These are phyloP conservation scores for Drosera spatulata DNA, from an alignment of 179 eudicot genomes.

Conservation along the genomic window DNA sequence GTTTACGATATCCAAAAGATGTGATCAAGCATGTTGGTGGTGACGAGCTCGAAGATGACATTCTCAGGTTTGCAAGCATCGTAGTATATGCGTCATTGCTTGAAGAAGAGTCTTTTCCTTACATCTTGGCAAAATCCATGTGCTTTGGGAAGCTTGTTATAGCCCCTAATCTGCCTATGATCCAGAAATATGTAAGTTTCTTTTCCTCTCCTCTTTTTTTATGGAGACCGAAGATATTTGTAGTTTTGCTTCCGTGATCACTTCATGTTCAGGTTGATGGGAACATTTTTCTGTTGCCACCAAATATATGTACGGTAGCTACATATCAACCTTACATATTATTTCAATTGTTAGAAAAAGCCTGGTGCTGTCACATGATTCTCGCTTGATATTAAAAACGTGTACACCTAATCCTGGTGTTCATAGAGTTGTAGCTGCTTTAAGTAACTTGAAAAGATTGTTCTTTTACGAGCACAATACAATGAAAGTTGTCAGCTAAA, in stretches of 20 bases:
- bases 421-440: too few species aligned
- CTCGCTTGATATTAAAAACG: too few species aligned
- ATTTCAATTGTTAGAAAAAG: too few species aligned
- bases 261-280: not conserved
- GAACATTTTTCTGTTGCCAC: not conserved
- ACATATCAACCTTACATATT: too few species aligned
- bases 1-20: constrained; percentile 50
- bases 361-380: too few species aligned
- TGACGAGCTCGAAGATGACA: constrained; percentile 31
- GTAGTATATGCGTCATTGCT: constrained; percentile 84
- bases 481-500: too few species aligned
- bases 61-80: constrained; percentile 43
- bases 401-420: too few species aligned
- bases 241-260: not conserved
- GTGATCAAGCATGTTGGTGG: constrained; percentile 49
- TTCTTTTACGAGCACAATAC: too few species aligned
- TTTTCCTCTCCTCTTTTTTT: constrained; percentile 1
- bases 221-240: not conserved
- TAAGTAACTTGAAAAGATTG: too few species aligned
- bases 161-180: constrained; percentile 66
- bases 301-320: too few species aligned
- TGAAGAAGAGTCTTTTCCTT: constrained; percentile 74
- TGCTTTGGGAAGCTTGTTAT: constrained; percentile 66
- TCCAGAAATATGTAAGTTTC: constrained; percentile 60
- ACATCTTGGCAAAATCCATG: constrained; percentile 71